These are phyloP conservation scores for Pichia sp. DNA, from an alignment of 1,139 yeast genomes.

Conservation along the genomic window DNA sequence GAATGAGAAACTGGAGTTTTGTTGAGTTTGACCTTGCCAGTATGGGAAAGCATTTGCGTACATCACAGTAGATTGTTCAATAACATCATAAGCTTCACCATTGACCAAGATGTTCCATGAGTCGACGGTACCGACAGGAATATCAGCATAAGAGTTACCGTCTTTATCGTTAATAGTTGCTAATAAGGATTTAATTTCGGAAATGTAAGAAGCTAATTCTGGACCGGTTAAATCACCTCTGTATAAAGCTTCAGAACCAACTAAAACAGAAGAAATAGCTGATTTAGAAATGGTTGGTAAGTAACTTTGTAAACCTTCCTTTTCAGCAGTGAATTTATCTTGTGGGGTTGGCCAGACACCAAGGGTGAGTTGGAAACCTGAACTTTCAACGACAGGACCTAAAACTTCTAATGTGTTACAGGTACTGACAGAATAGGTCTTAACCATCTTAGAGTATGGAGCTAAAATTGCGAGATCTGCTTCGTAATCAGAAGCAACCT, in stretches of 20 bases:
- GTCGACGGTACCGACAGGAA: slow-evolving; percentile 88
- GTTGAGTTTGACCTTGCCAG: slow-evolving; percentile 94
- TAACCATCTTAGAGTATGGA: slow-evolving; percentile 51
- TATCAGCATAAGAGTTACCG: slow-evolving; percentile 64
- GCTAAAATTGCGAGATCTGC: slow-evolving; percentile 52
- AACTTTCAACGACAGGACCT: slow-evolving; percentile 78
- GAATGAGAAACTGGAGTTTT: slow-evolving; percentile 80
- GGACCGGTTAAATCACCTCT: slow-evolving; percentile 71
- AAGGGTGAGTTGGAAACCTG: slow-evolving; percentile 60
- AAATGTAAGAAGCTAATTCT: slow-evolving; percentile 56
- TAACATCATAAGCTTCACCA: slow-evolving; percentile 59
- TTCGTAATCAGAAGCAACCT: slow-evolving; percentile 57
- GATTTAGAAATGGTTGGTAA: slow-evolving; percentile 63
- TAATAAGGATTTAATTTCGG: slow-evolving; percentile 48
- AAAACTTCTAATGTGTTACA: slow-evolving; percentile 76
- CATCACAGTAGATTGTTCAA: slow-evolving; percentile 73
- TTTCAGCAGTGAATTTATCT: slow-evolving; percentile 61
- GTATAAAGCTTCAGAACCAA: slow-evolving; percentile 90
- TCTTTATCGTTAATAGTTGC: slow-evolving; percentile 62
- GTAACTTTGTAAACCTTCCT: slow-evolving; percentile 55
- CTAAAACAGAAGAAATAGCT: slow-evolving; percentile 66
- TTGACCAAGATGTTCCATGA: slow-evolving; percentile 92
- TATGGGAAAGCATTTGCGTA: slow-evolving; percentile 93
- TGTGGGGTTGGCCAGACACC: slow-evolving; percentile 93
- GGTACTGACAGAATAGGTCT: slow-evolving; percentile 81